These are phyloP conservation scores for Camelina sativa DNA, from an alignment of 345 rosid genomes.

Conservation along the genomic window DNA sequence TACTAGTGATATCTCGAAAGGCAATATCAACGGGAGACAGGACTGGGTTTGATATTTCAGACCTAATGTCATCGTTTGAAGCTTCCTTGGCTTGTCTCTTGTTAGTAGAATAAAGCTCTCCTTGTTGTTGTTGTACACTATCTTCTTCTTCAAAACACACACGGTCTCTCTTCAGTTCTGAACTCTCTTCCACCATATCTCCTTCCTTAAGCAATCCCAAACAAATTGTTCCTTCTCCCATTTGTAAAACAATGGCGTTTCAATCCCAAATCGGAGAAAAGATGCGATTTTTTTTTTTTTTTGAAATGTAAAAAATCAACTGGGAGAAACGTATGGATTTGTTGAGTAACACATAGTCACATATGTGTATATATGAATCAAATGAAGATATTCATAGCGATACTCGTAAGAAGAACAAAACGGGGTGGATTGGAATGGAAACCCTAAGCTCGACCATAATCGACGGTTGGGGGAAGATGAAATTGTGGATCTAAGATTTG, in stretches of 20 bases:
- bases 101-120: conserved; percentile 43
- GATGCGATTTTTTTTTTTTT: neutral
- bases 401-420: conserved; percentile 33
- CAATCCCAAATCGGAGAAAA: conserved; percentile 10
- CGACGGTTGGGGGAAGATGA: conserved; percentile 17
- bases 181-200: conserved; percentile 38
- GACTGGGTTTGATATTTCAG: conserved; percentile 80
- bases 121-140: conserved; percentile 33
- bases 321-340: conserved; percentile 16
- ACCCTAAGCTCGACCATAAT: conserved; percentile 17
- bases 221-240: conserved; percentile 66
- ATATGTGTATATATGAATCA: conserved; percentile 14
- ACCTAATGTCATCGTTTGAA: conserved; percentile 64
- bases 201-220: conserved; percentile 41
- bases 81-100: conserved; percentile 71
- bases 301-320: neutral
- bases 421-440: neutral
- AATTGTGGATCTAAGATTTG: conserved; percentile 44
- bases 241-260: conserved; percentile 43
- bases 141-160: conserved; percentile 39
- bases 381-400: conserved; percentile 27
- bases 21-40: conserved; percentile 57
- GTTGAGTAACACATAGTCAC: conserved; percentile 21
- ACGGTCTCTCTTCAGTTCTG: conserved; percentile 48
- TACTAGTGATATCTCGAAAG: conserved; percentile 61